Evolutionary conservation across 1,139 yeast species (phyloP), one percentile per base, ranked within the genome.

Genomic region (Lodderomyces orthopsilosis): DNA sequence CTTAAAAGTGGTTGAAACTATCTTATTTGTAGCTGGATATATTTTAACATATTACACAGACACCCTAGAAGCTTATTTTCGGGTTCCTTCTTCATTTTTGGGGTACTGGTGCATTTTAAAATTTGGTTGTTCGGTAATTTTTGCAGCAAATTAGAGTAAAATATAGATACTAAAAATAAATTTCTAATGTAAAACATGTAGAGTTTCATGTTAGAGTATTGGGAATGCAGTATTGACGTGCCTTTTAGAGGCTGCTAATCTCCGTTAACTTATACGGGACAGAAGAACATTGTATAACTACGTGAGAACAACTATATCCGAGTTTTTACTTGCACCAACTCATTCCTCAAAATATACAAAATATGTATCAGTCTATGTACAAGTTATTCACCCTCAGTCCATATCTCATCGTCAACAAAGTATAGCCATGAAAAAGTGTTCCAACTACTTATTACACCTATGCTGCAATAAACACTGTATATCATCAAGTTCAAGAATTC

Each of bases 391-490:
- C 30, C 24, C 13, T 45, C 46, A 15, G 12, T 38, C 47, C 47
- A 83, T 5, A 83, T 66, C 4, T 75, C 68, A 52, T 85, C 93
- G 54, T 84, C 87, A 43, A 88, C 81, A 60, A 90, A 86, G 59
- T 88, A 91, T 40, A 87, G 67, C 95, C 96, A 89, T 46, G 86
- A 80, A 51, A 93, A 79, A 1, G 95, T 94, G 49, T 85, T 79
- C 95, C 96, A 94, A 44, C 95, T 82, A 40, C 90, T 77, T 5
- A 91, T 72, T 2, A 93, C 81, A 6, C 98, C 99, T 26, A 88
- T 52, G 0, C 90, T 81, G 61, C 97, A 89, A 62, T 91, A 91
- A 2, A 88, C 84, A 52, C 96, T 88, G 44, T 88, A 78, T 8
- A 83, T 66, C 88, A 93, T 88, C 51, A 93, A 73, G 41, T 88